A percentile compares a stretch with the other conserved stretches of the same genome.
phyloP scores from a whole-genome alignment of 2,329 filamentous ascomycete genomes.

The Claviceps monticola region DNA sequence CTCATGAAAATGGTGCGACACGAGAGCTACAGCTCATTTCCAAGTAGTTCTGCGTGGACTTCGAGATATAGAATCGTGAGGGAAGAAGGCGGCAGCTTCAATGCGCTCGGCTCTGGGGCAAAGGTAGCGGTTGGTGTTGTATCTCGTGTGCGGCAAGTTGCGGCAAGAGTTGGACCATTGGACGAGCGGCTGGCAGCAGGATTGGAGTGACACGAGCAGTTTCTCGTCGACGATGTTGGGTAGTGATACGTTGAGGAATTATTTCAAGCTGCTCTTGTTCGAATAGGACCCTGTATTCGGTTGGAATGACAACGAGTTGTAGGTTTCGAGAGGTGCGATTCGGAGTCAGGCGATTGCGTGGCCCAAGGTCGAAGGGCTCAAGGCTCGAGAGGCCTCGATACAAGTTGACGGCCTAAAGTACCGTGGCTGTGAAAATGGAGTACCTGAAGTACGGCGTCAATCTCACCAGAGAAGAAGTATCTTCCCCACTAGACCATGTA shows the following conservation, averaged over 20 bases:
- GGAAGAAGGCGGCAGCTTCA: neutral
- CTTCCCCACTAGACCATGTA: neutral
- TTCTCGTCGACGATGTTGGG: neutral
- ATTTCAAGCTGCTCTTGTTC: neutral
- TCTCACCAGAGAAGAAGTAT: neutral
- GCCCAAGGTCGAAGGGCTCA: neutral
- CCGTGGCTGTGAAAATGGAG: neutral
- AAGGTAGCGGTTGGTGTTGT: neutral
- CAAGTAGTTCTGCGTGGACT: neutral
- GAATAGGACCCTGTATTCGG: neutral
- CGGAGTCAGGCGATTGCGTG: neutral
- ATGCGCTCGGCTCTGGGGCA: neutral
- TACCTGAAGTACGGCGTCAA: neutral
- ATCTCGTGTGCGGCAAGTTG: neutral
- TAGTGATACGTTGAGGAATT: neutral
- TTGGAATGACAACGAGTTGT: neutral
- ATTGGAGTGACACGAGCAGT: neutral
- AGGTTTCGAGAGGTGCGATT: neutral
- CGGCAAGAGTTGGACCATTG: neutral
- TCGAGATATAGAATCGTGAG: neutral
- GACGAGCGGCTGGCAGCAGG: neutral
- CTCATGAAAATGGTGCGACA: slow-evolving; percentile 3
- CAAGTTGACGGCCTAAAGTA: neutral
- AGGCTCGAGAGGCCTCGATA: neutral
- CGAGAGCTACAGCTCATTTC: neutral